Percentiles rank a stretch among this genome's conserved stretches.
Conservation (phyloP, 352 stramenopile genomes). For the Globisporangium uncinulatum region DNA sequence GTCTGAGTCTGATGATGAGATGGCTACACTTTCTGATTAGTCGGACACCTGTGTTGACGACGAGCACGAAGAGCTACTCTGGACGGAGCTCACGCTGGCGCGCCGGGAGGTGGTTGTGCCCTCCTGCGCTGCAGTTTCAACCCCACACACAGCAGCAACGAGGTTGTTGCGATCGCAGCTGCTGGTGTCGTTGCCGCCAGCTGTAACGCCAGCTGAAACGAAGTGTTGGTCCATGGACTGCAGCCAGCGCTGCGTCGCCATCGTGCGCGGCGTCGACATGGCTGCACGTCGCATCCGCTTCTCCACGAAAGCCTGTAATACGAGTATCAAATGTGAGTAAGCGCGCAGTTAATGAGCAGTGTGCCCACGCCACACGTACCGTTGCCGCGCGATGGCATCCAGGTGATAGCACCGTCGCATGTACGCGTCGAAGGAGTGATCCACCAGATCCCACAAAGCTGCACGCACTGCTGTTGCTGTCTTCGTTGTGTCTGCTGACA, state of each 20-base stretch:
- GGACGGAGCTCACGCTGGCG: background rate
- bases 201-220: background rate
- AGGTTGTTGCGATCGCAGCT: background rate
- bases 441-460: background rate
- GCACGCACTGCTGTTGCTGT: background rate
- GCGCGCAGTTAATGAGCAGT: background rate
- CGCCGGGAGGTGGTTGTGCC: background rate
- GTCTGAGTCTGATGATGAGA: background rate
- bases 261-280: constrained; percentile 49
- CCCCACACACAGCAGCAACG: background rate
- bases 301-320: constrained; percentile 52
- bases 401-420: constrained; percentile 35
- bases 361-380: constrained; percentile 7
- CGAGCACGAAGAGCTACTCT: background rate
- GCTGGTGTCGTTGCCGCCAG: background rate
- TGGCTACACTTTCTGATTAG: background rate
- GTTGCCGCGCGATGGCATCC: constrained; percentile 44
- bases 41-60: background rate
- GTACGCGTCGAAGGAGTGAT: constrained; percentile 6
- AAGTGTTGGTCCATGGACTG: constrained; percentile 30
- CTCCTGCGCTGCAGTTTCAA: background rate
- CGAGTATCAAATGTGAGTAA: background rate
- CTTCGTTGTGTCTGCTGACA: background rate
- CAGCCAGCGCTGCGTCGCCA: constrained; percentile 62
- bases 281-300: constrained; percentile 44